Percentiles rank a stretch among this genome's conserved stretches.
Evolutionary conservation across 192 early-diverging fungal genomes (phyloP).

Genomic region (Backusella australiensis): DNA sequence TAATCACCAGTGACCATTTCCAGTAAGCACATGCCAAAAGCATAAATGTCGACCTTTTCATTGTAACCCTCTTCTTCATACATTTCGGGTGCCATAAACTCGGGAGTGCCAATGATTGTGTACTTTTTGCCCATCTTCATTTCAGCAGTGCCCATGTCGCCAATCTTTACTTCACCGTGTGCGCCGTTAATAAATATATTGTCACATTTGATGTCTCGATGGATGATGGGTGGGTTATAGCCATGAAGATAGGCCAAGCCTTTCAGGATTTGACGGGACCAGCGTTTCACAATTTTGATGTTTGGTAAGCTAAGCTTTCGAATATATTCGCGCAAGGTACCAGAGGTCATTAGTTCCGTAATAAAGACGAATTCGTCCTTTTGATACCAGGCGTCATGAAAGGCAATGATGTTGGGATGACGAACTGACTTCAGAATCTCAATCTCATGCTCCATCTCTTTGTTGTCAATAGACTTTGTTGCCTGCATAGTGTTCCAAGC

Average conservation of each 20-base stretch:
- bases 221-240: constrained; percentile 80
- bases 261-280: constrained; percentile 78
- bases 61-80: constrained; percentile 83
- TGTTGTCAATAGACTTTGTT: constrained; percentile 26
- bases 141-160: constrained; percentile 83
- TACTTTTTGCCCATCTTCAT: constrained; percentile 87
- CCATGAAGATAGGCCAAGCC: constrained; percentile 81
- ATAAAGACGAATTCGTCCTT: constrained; percentile 72
- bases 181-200: constrained; percentile 92
- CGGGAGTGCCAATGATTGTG: constrained; percentile 76
- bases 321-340: constrained; percentile 77
- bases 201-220: constrained; percentile 70
- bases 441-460: constrained; percentile 50
- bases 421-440: constrained; percentile 73
- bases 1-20: constrained; percentile 82
- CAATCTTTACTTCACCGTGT: constrained; percentile 86
- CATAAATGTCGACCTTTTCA: constrained; percentile 88
- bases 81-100: constrained; percentile 92
- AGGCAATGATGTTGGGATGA: constrained; percentile 82
- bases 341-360: constrained; percentile 90
- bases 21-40: constrained; percentile 82
- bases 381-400: constrained; percentile 66
- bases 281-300: constrained; percentile 73
- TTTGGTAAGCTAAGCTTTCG: constrained; percentile 69
- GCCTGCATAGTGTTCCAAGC: constrained; percentile 82